A percentile compares a stretch with the other conserved stretches of the same genome.
Evolutionary conservation across 1,139 yeast genomes (phyloP).

Genomic region (Diutina neorugosa): DNA sequence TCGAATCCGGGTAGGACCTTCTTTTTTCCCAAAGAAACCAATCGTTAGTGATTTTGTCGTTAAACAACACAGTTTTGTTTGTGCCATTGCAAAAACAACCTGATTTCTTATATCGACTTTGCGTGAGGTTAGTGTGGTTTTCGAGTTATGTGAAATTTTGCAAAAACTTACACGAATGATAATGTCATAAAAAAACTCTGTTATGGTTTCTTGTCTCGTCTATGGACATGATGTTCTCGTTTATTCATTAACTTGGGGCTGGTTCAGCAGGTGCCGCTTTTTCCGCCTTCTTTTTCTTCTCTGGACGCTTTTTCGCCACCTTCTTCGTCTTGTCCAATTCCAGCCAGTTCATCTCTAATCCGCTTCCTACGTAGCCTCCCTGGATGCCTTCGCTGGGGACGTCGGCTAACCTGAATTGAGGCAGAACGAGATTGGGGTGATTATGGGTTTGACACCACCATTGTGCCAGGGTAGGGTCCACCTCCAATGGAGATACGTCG

Average conservation of each 20-base stretch:
- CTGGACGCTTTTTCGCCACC: background rate
- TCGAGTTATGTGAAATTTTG: background rate
- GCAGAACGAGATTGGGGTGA: background rate
- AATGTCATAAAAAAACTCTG: too few relatives aligned
- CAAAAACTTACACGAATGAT: background rate
- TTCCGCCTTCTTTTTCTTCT: background rate
- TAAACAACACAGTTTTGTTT: too few relatives aligned
- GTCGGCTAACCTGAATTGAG: background rate
- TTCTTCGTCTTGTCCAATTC: background rate
- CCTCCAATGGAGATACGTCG: background rate
- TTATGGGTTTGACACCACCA: background rate
- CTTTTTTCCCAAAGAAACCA: too few relatives aligned
- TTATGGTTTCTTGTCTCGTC: background rate
- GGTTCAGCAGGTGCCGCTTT: background rate
- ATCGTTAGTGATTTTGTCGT: too few relatives aligned
- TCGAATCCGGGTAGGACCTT: conserved; percentile 92
- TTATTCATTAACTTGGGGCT: background rate
- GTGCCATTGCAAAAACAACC: too few relatives aligned
- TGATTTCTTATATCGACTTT: too few relatives aligned
- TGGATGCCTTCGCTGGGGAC: background rate
- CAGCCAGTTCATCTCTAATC: conserved; percentile 1
- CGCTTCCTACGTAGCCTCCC: background rate
- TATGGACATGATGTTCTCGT: background rate
- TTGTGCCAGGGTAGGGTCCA: background rate
- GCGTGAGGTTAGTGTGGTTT: too few relatives aligned